Evolutionary conservation across 257 asterid species (phyloP).

Genomic region (Anisodus tanguticus): DNA sequence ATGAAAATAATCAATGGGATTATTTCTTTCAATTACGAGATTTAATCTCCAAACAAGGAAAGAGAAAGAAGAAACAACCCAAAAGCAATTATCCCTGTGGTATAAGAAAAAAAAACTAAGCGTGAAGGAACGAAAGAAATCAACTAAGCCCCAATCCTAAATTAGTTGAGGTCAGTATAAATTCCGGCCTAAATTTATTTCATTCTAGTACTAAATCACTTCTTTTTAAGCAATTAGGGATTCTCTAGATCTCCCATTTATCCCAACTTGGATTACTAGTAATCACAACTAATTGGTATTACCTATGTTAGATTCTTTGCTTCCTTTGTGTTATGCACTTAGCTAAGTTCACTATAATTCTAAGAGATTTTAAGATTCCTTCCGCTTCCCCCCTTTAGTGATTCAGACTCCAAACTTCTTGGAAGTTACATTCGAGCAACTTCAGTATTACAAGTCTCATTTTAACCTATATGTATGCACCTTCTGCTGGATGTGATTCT

Average conservation of each 20-base stretch:
- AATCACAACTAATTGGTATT: background rate
- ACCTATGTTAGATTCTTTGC: constrained; percentile 1
- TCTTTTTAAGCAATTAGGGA: background rate
- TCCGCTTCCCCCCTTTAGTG: background rate
- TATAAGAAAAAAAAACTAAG: background rate
- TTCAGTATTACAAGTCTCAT: background rate
- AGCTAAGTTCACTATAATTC: constrained; percentile 2
- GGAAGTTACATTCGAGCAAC: constrained; percentile 18
- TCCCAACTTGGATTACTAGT: background rate
- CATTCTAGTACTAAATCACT: background rate
- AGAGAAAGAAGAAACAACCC: background rate
- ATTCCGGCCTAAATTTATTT: background rate
- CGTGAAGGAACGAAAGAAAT: background rate
- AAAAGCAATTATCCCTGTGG: background rate
- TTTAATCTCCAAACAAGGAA: background rate
- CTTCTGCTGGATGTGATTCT: constrained; percentile 10
- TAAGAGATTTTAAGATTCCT: constrained; percentile 16
- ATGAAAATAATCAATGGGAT: too few species aligned
- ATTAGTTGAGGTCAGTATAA: constrained; percentile 21
- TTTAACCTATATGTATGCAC: background rate
- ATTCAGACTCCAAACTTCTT: constrained; percentile 17
- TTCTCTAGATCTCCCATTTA: background rate
- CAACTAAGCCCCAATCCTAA: background rate
- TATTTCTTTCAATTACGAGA: background rate
- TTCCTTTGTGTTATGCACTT: constrained; percentile 4